Evolutionary conservation across 1,284 basidiomycete genomes (phyloP).

Genomic region (Malassezia furfur): DNA sequence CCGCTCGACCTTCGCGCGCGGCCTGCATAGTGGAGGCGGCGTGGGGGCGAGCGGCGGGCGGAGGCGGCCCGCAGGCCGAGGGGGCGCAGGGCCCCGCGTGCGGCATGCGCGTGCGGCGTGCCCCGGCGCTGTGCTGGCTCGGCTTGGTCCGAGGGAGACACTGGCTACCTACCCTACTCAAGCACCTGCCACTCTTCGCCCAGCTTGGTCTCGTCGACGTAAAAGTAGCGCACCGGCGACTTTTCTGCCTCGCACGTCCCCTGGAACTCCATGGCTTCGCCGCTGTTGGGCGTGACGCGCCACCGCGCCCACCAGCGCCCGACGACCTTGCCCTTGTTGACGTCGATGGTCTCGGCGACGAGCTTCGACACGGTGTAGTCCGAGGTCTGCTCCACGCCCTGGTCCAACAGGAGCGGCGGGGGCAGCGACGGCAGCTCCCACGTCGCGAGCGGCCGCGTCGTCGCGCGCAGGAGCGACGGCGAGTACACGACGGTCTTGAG

Average conservation of each 20-base stretch:
- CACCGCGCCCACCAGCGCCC: constrained; percentile 71
- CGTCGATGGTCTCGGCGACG: constrained; percentile 35
- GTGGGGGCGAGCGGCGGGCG: too few relatives aligned
- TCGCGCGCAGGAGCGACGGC: constrained; percentile 61
- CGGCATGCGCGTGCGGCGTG: too few relatives aligned
- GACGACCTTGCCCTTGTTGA: constrained; percentile 56
- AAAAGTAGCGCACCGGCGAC: constrained; percentile 58
- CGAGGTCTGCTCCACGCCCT: neutral
- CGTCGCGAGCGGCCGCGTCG: constrained; percentile 64
- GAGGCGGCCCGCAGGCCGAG: too few relatives aligned
- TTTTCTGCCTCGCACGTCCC: constrained; percentile 25
- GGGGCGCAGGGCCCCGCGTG: too few relatives aligned
- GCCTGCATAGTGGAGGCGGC: neutral
- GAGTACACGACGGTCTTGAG: constrained; percentile 65
- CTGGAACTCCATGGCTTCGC: constrained; percentile 51
- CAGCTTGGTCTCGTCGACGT: constrained; percentile 71
- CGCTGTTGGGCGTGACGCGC: constrained; percentile 57
- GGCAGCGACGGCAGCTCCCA: constrained; percentile 51
- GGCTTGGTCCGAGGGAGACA: too few relatives aligned
- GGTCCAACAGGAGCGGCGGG: constrained; percentile 12
- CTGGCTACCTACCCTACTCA: constrained; percentile 13
- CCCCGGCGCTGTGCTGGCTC: too few relatives aligned
- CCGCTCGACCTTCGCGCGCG: neutral
- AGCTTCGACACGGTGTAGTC: constrained; percentile 20
- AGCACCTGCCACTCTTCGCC: constrained; percentile 43